Evolutionary conservation across 768 basidiomycete genomes (phyloP), one percentile per base, ranked within the genome.

Genomic region (Auriculariales sp.): DNA sequence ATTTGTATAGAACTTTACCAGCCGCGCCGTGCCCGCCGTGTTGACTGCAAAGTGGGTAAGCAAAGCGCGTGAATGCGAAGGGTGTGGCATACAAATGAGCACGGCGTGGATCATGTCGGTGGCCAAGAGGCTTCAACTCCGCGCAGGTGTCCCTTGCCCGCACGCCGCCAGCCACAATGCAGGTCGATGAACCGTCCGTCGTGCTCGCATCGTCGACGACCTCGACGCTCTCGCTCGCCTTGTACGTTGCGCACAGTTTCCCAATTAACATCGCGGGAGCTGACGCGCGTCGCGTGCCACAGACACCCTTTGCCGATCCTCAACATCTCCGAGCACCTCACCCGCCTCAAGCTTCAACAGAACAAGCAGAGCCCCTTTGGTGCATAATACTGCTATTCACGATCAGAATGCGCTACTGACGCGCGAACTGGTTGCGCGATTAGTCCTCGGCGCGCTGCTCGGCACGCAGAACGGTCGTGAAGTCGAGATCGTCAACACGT

Each of bases 301-400:
- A 98, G 93, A 49, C 95, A 98, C 64, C 94, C 95, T 31, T 74
- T 98, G 12, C 91, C 95, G 9, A 91, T 99, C 61, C 74, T 99
- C 54, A 95, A 92, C 64, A 84, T 98, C 59, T 95, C 93, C 1
- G 95, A 98, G 59, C 94, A 98, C 67, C 73, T 87, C 58, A 94
- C 88, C 35, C 77, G 95, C 54, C 69, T 81, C 51, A 82, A 82
- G 57, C 73, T 97, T 11, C 83, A 91, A 63, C 77, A 72, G 34
- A 73, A 73, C 51, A 68, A 70, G 15, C 61, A 65, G 46, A 62
- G 69, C 46, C 85, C 84, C 3, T 85, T 88, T 52, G 78, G 87
- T 85, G 56, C 30, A 73, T 56, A 15, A 7, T 9, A 32, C 39
- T 15, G 31, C 27, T 36, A 49, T 25, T 27, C 28, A 15, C 11